Base-by-base conservation (phyloP, 2,329 filamentous ascomycete genomes). In the Ustulina deusta region DNA sequence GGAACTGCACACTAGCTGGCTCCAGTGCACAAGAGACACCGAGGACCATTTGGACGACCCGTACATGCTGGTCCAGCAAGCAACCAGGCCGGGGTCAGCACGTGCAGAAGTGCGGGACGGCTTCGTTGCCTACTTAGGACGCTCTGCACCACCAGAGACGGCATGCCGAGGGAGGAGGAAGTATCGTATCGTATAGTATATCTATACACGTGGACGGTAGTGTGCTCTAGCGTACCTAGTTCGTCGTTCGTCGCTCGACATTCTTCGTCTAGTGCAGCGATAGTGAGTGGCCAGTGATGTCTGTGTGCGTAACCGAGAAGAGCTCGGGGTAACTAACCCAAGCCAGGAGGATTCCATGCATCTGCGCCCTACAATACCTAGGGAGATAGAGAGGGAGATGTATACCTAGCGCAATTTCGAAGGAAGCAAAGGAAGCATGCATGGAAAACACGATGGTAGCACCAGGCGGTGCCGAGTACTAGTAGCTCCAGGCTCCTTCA, bases 381-480 rank as follows among this genome's bases (percentile, higher is more conserved):
- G 29, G 25, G 52, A 61, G 25, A n/a, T 51, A 32, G 48, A 29
- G 27, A 9, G 15, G n/a, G n/a, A n/a, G n/a, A n/a, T n/a, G n/a
- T n/a, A n/a, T n/a, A n/a, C n/a, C n/a, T 34, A n/a, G 40, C 36
- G 7, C 34, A 36, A 44, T 42, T 60, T 46, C 56, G 17, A 68
- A 51, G 51, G 56, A 61, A 57, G 56, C 49, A 65, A 42, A 68
- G 58, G 54, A 65, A 65, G 65, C 65, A 65, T 61, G 65, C 61
- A 58, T 58, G 61, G 65, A 67, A 67, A 29, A 25, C 13, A 61
- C 25, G 22, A 61, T 44, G 46, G 20, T n/a, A 38, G 60, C 25
- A 65, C 29, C 40, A 48, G 55, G 58, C 61, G 36, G 49, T 56
- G 49, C 48, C 56, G 61, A 67, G 42, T 27, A 22, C n/a, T n/a